Conservation (phyloP, 495 filamentous ascomycete genomes). For the Cudoniella acicularis region DNA sequence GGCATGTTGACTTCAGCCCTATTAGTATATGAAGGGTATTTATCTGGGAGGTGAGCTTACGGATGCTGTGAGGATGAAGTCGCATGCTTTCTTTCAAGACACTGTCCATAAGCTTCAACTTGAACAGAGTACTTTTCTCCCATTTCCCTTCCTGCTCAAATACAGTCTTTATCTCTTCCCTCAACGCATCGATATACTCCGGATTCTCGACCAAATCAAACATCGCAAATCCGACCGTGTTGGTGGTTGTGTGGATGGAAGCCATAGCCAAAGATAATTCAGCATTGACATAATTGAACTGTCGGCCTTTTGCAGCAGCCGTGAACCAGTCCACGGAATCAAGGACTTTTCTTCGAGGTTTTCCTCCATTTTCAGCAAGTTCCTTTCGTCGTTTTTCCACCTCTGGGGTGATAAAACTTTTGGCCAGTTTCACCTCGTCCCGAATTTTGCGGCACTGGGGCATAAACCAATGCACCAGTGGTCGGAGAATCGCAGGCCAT, state of each 20-base stretch:
- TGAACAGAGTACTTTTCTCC: slow-evolving; percentile 44
- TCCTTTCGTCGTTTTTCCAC: slow-evolving; percentile 28
- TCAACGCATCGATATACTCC: slow-evolving; percentile 34
- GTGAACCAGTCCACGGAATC: slow-evolving; percentile 37
- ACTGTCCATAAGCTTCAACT: slow-evolving; percentile 50
- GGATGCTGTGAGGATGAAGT: slow-evolving; percentile 28
- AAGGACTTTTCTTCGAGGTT: slow-evolving; percentile 24
- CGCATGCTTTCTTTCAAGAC: slow-evolving; percentile 42
- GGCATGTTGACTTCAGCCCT: slow-evolving; percentile 36
- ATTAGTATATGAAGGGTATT: slow-evolving; percentile 14
- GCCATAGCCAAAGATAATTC: slow-evolving; percentile 32
- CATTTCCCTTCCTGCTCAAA: slow-evolving; percentile 32
- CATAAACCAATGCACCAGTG: slow-evolving; percentile 32
- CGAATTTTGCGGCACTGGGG: slow-evolving; percentile 27
- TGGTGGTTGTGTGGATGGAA: slow-evolving; percentile 36
- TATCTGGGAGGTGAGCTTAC: slow-evolving; percentile 25
- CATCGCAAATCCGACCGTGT: slow-evolving; percentile 32
- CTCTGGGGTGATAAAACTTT: slow-evolving; percentile 25
- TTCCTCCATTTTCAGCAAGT: slow-evolving; percentile 15
- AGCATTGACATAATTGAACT: slow-evolving; percentile 27
- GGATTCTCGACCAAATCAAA: slow-evolving; percentile 37
- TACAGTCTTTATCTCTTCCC: slow-evolving; percentile 38
- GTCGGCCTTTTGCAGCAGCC: slow-evolving; percentile 25
- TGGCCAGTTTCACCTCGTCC: slow-evolving; percentile 21
- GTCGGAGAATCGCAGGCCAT: slow-evolving; percentile 33